phyloP scores from a whole-genome alignment of 495 filamentous ascomycete species.

The Penicillium cataractarum region DNA sequence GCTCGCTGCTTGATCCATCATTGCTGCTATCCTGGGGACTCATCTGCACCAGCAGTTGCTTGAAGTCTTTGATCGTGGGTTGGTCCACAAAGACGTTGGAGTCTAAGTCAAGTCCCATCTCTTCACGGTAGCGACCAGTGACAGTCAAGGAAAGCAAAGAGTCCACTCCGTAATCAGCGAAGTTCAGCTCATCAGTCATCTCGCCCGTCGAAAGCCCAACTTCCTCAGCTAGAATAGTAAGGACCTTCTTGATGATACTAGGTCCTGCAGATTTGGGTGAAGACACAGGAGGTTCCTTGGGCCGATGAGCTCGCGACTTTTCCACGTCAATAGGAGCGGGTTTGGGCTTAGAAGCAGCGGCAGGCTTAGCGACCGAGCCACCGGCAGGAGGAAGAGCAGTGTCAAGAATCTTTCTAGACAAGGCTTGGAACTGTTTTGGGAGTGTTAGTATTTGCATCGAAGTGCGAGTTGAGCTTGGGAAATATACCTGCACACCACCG shows the following conservation, averaged over 20 bases:
- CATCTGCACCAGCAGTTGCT: conserved; percentile 54
- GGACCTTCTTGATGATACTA: conserved; percentile 43
- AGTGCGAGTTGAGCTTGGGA: too few species aligned
- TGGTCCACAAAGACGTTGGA: conserved; percentile 63
- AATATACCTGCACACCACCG: conserved; percentile 63
- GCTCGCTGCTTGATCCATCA: conserved; percentile 40
- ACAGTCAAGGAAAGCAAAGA: conserved; percentile 56
- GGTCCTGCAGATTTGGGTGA: conserved; percentile 34
- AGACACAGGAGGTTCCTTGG: conserved; percentile 27
- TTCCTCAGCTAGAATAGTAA: conserved; percentile 68
- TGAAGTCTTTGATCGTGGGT: conserved; percentile 63
- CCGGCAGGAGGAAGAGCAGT: conserved; percentile 64
- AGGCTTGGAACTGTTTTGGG: conserved; percentile 58
- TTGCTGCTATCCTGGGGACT: conserved; percentile 37
- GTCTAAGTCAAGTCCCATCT: conserved; percentile 51
- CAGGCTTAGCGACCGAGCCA: conserved; percentile 24
- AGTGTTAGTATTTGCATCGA: conserved; percentile 24
- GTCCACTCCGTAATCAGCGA: conserved; percentile 57
- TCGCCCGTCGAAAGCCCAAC: conserved; percentile 65
- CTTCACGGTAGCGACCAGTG: conserved; percentile 51
- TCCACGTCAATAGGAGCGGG: conserved; percentile 36
- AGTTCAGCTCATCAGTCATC: conserved; percentile 54
- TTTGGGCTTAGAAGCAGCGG: conserved; percentile 33
- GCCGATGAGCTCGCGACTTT: conserved; percentile 45
- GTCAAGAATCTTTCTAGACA: conserved; percentile 69